Base-by-base conservation (phyloP, 371 early-diverging fungal genomes). In the Funneliformis caledonium region DNA sequence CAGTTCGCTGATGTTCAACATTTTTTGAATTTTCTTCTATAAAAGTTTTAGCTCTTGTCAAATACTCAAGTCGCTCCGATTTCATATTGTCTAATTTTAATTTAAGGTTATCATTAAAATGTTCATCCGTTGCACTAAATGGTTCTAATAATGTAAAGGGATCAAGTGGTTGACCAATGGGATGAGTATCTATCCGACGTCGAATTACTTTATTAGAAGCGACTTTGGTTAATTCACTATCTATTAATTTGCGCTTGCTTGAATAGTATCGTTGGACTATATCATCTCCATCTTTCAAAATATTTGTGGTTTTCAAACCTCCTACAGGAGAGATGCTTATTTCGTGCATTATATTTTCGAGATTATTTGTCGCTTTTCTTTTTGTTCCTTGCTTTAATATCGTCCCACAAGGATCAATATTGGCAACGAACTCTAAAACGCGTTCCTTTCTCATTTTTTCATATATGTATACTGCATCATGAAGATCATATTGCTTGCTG, bases 391-490 rank as follows among this genome's bases (percentile, higher is more conserved):
- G 11, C 64, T 22, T 64, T 64, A 64, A 64, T 64, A 64, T 64
- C 4, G 33, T 64, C 22, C 62, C 62, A 47, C 76, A 76, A 11
- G 76, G 76, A 76, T 76, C 76, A n/a, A 64, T 33, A 19, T 61
- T 62, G 6, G 62, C 60, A 5, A 76, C 76, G 45, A 61, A 76
- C 22, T 62, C 76, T 8, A 76, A 76, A 9, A 45, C 42, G 31
- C 61, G 42, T 14, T 60, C 60, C 19, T 31, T 50, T 76, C 42
- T 76, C 43, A 76, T 37, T 33, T 43, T 76, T 43, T 76, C 64
- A 42, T 76, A 62, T 47, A 76, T 47, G 22, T 62, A 76, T n/a
- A 42, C 76, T 14, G 76, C 76, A 76, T 76, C 76, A 26, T 61
- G 22, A 26, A 76, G 31, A 26, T 76, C 61, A 64, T 76, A 19